phyloP scores from a whole-genome alignment of 805 yeast genomes.

The Starmerella apis region DNA sequence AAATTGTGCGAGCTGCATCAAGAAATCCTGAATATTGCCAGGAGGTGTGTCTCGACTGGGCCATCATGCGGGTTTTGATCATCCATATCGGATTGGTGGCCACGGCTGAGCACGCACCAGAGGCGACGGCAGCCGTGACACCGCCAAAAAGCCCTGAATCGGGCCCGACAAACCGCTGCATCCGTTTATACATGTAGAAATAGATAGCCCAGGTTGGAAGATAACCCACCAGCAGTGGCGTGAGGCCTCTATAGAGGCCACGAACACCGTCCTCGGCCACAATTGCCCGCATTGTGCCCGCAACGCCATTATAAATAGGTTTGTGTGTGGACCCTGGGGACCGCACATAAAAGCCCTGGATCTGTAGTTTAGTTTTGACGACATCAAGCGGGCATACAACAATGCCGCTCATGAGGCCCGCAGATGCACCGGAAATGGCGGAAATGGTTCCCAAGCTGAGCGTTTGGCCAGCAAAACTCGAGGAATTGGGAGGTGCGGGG shows the following conservation, averaged over 20 bases:
- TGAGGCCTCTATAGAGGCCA: constrained; percentile 82
- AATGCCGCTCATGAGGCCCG: constrained; percentile 84
- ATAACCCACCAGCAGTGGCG: constrained; percentile 88
- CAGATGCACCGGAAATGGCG: constrained; percentile 83
- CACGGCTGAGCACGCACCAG: constrained; percentile 78
- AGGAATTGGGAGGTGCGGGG: background rate
- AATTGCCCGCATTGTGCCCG: constrained; percentile 55
- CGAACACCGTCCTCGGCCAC: constrained; percentile 64
- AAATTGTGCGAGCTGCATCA: constrained; percentile 77
- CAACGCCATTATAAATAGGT: constrained; percentile 23
- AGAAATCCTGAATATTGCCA: constrained; percentile 61
- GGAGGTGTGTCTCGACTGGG: constrained; percentile 33
- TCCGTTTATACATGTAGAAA: constrained; percentile 71
- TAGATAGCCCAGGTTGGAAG: constrained; percentile 97
- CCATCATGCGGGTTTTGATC: constrained; percentile 87
- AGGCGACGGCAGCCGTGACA: constrained; percentile 61
- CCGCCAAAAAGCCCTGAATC: constrained; percentile 30
- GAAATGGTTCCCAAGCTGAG: constrained; percentile 34
- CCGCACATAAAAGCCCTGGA: constrained; percentile 50
- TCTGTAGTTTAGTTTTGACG: constrained; percentile 87
- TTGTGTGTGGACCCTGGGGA: constrained; percentile 3
- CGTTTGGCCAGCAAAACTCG: constrained; percentile 1
- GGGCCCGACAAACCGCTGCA: constrained; percentile 25
- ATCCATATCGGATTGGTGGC: constrained; percentile 91
- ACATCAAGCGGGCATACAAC: constrained; percentile 93